A percentile compares a stretch with the other conserved stretches of the same genome.
phyloP scores from a whole-genome alignment of 2,329 filamentous ascomycete genomes.

The Lachnellula arida region DNA sequence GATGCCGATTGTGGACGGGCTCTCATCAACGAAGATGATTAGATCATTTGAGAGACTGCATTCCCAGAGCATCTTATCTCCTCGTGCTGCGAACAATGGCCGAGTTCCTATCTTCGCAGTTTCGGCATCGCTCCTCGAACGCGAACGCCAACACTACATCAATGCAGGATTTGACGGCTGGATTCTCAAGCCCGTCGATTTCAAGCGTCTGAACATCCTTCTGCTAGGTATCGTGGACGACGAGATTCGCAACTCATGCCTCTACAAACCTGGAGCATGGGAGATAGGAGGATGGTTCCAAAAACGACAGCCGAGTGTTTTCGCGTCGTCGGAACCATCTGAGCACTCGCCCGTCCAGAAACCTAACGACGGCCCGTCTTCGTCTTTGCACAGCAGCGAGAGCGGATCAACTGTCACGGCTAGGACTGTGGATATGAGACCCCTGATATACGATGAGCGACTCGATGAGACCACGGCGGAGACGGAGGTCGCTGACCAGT shows the following conservation, averaged over 20 bases:
- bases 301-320: constrained; percentile 7
- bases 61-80: constrained; percentile 48
- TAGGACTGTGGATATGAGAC: background rate
- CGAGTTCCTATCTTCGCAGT: constrained; percentile 81
- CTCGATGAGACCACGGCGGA: background rate
- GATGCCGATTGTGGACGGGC: constrained; percentile 89
- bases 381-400: constrained; percentile 11
- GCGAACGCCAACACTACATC: constrained; percentile 63
- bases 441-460: constrained; percentile 15
- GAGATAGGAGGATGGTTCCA: constrained; percentile 82
- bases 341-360: constrained; percentile 6
- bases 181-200: constrained; percentile 86
- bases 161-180: constrained; percentile 82
- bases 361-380: background rate
- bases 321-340: constrained; percentile 1
- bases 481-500: too few species aligned
- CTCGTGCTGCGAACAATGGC: constrained; percentile 53
- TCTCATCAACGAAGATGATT: constrained; percentile 79
- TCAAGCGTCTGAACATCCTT: constrained; percentile 65
- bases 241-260: constrained; percentile 51
- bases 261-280: constrained; percentile 72
- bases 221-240: constrained; percentile 64
- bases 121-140: constrained; percentile 75
- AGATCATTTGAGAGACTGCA: constrained; percentile 61
- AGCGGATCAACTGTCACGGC: constrained; percentile 12